phyloP scores from a whole-genome alignment of 2,329 filamentous ascomycete species.

The Pestalotiopsis sp. region DNA sequence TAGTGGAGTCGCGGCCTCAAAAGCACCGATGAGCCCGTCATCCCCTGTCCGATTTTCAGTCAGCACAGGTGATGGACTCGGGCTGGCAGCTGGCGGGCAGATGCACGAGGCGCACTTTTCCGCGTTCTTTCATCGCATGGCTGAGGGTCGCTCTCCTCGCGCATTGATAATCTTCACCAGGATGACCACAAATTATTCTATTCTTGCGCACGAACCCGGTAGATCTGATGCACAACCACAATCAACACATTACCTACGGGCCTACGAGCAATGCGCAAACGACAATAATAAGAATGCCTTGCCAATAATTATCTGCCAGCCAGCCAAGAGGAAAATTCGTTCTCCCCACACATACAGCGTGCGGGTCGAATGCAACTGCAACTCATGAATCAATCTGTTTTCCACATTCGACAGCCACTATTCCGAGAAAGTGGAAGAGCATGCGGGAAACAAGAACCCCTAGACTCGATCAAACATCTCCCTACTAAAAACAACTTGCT shows the following conservation, averaged over 20 bases:
- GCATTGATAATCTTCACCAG: not conserved
- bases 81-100: not conserved
- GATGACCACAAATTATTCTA: slow-evolving; percentile 1
- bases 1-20: slow-evolving; percentile 3
- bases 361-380: not conserved
- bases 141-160: not conserved
- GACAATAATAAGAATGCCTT: not conserved
- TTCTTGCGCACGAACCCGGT: not conserved
- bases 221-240: slow-evolving; percentile 1
- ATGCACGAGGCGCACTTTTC: not conserved
- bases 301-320: not conserved
- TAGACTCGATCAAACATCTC: not conserved
- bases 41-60: not conserved
- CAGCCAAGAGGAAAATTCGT: not conserved
- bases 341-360: not conserved
- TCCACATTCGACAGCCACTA: not conserved
- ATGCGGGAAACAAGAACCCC: not conserved
- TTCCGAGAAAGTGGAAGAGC: not conserved
- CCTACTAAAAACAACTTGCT: not conserved
- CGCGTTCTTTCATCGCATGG: not conserved
- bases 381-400: not conserved
- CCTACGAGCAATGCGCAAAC: not conserved
- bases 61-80: not conserved
- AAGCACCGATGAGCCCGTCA: not conserved
- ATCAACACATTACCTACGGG: not conserved